Base-by-base conservation (phyloP, 768 basidiomycete species). In the Polyporus arcularius region DNA sequence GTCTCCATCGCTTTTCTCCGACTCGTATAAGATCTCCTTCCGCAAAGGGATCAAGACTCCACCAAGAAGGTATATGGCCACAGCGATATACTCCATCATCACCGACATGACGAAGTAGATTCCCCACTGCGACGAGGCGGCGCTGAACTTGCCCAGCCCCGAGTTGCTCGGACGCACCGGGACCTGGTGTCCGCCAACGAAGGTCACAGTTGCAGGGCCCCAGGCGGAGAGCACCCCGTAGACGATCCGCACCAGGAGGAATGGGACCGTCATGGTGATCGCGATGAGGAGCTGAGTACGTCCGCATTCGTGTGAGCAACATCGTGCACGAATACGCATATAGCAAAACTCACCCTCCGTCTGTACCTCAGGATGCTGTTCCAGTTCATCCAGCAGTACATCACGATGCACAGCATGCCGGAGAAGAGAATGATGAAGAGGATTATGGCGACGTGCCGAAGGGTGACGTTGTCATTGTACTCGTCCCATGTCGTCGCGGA, bases 171-270 rank as follows among this genome's bases (percentile, higher is more conserved):
- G 72, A 46, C 31, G 60, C 49, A 55, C 79, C 2, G 48, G 55
- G 10, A 63, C 62, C 16, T 64, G 81, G 51, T 68, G 81, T 8
- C 65, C 65, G 30, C 55, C 38, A 8, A 40, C 38, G 53, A 66
- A 51, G 10, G 42, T 18, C 35, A 45, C 21, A 5, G 48, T 47
- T 15, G 78, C 75, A 14, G 86, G 74, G 28, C 86, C 86, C 75
- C 81, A 89, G 2, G 81, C 80, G 39, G 81, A 76, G 41, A 89
- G 77, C 35, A 89, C 72, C 45, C 80, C 78, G 67, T 89, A 89
- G 14, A 78, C 74, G 58, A 80, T 77, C 55, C 81, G 79, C 35
- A 83, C 81, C 14, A 80, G 82, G 30, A 90, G 75, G 72, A 88
- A 83, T 4, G 86, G 86, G 14, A 90, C 73, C 11, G 84, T 85